Percentiles rank a stretch among this genome's conserved stretches.
phyloP scores from a whole-genome alignment of 2,329 filamentous ascomycete genomes.

The Pseudogymnoascus sp. region DNA sequence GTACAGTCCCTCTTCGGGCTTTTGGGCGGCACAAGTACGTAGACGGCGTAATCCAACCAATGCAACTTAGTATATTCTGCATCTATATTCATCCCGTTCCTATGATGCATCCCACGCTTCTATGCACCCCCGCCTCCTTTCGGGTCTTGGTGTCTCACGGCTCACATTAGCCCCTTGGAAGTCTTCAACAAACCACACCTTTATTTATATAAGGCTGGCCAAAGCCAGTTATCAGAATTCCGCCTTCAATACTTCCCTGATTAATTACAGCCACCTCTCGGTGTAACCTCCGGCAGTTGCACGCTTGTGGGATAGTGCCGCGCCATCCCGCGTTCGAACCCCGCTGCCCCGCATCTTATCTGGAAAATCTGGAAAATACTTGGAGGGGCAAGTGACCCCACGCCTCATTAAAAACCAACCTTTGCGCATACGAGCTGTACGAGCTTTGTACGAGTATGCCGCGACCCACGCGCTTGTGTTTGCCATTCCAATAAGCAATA shows the following conservation, averaged over 20 bases:
- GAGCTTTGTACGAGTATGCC: neutral
- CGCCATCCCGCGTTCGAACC: neutral
- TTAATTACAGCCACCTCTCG: neutral
- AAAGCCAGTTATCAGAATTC: neutral
- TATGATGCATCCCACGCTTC: neutral
- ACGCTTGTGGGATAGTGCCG: neutral
- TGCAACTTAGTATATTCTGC: neutral
- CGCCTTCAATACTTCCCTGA: neutral
- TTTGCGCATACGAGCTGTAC: neutral
- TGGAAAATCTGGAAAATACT: neutral
- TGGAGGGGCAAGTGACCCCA: neutral
- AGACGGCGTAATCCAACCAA: neutral
- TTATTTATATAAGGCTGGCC: neutral
- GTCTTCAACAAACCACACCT: neutral
- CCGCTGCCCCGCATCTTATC: conserved; percentile 4
- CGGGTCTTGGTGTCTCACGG: neutral
- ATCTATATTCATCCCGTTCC: neutral
- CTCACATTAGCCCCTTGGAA: neutral
- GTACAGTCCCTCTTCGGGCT: neutral
- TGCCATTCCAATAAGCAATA: neutral
- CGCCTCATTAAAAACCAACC: neutral
- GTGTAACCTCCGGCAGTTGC: conserved; percentile 1
- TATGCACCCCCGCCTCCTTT: neutral
- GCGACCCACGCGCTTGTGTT: neutral
- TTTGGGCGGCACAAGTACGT: neutral